Base-by-base conservation (phyloP, 2,329 filamentous ascomycete species). In the Corynespora cassiicola region DNA sequence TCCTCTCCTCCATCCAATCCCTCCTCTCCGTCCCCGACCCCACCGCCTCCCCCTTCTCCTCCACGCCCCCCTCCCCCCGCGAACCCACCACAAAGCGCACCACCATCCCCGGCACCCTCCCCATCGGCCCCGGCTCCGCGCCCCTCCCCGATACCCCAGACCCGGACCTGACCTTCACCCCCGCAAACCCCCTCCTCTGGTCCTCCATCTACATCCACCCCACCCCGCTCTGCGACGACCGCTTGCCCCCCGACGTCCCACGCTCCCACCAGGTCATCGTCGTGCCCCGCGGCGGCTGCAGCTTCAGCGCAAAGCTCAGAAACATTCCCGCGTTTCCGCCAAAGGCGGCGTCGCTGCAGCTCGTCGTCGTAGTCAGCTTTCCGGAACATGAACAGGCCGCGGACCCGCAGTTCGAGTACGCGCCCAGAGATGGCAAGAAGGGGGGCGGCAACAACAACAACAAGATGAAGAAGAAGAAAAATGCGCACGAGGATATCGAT, bases 281-380 rank as follows among this genome's bases (percentile, higher is more conserved):
- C 32, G 77, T 97, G 55, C 84, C 81, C 18, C 84, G 94, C 5
- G 92, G 94, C 24, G 84, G 82, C 1, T 99, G 94, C 71, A 86
- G 80, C 16, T 97, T 97, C 67, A 85, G 81, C 22, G 73, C 86
- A 18, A 99, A 99, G 66, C 72, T 97, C 1, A 77, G 79, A 34
- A 91, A 89, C 50, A 90, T 97, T n/a, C 90, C 92, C 1, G 80
- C 82, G 7, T 92, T 85, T 62, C 76, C 83, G 1, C 84, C 87
- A 0, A 74, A 76, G 0, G 65, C 75, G 1, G 64, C 68, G 3
- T 77, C 84, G 1, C 73, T 97, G 12, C 88, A 95, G 65, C 78
- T 97, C 3, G 89, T 97, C 18, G 73, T 97, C 27, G 72, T 96
- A 0, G 81, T 96, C 4, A 84, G 78, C 11, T 81, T 80, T 36